Evolutionary conservation across 2,329 filamentous ascomycete genomes (phyloP).

Genomic region (Kalaharituber pfeilii): DNA sequence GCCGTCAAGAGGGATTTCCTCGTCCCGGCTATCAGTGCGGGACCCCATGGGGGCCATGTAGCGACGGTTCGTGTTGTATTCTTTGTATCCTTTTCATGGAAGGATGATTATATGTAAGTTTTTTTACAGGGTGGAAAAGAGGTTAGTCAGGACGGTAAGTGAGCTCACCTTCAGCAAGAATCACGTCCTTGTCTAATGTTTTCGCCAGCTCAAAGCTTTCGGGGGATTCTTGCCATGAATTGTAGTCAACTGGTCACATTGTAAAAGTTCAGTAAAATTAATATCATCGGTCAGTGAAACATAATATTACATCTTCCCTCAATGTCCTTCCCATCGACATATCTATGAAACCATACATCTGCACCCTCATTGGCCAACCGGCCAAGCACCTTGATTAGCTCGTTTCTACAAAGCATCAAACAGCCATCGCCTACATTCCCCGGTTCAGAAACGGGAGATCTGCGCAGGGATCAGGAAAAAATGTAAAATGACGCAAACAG

Average conservation of each 20-base stretch:
- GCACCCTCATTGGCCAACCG: no score
- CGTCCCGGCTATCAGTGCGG: constrained; percentile 57
- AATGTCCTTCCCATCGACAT: constrained; percentile 62
- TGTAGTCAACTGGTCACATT: constrained; percentile 66
- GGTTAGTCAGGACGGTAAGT: no score
- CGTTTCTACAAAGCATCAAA: no score
- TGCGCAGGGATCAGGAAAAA: neutral
- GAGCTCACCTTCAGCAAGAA: constrained; percentile 64
- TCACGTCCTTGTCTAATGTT: constrained; percentile 56
- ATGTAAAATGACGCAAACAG: neutral
- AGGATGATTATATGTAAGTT: no score
- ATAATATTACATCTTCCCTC: constrained; percentile 64
- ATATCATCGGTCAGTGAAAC: neutral
- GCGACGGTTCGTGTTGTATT: constrained; percentile 75
- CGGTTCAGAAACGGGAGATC: neutral
- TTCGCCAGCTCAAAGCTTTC: constrained; percentile 60
- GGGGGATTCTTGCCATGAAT: constrained; percentile 92
- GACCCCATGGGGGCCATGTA: constrained; percentile 79
- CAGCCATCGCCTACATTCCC: no score
- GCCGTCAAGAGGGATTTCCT: constrained; percentile 81
- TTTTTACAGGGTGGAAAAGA: no score
- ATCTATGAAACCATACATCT: constrained; percentile 97
- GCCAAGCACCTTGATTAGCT: no score
- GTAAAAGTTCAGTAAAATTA: neutral
- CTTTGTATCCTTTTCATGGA: constrained; percentile 89